phyloP scores from a whole-genome alignment of 345 rosid species.

The Trapa incisa region DNA sequence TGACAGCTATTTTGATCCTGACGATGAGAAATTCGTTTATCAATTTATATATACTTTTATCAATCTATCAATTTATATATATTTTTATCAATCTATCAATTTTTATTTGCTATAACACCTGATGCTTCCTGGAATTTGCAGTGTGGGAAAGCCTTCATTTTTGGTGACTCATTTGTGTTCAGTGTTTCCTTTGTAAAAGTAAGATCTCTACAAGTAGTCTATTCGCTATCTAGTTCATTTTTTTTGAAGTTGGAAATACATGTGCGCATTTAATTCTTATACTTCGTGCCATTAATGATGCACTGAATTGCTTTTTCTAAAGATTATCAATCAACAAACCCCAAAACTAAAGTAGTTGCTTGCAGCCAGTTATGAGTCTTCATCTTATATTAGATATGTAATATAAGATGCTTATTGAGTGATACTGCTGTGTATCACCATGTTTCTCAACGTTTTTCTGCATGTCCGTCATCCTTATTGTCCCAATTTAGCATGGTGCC shows the following conservation, averaged over 20 bases:
- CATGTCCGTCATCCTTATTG: not conserved
- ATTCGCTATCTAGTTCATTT: not conserved
- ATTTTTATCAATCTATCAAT: not conserved
- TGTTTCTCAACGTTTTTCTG: not conserved
- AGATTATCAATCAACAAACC: not conserved
- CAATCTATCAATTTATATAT: not conserved
- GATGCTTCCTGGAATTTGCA: slow-evolving; percentile 14
- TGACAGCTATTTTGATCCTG: slow-evolving; percentile 12
- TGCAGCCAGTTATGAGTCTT: not conserved
- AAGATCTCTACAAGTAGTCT: slow-evolving; percentile 3
- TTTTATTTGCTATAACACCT: not conserved
- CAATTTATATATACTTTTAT: not conserved
- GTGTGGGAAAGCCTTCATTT: slow-evolving; percentile 57
- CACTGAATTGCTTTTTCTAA: not conserved
- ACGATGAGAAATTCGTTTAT: not conserved
- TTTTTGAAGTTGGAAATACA: not conserved
- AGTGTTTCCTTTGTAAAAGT: slow-evolving; percentile 84
- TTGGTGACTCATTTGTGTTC: slow-evolving; percentile 63
- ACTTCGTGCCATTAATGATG: not conserved
- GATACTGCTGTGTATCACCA: not conserved
- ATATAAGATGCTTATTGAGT: not conserved
- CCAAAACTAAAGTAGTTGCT: not conserved
- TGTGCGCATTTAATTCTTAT: not conserved
- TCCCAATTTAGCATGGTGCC: too few relatives aligned
- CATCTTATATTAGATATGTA: not conserved